Evolutionary conservation across 2,329 filamentous ascomycete species (phyloP).

Genomic region (Monosporascus ibericus): DNA sequence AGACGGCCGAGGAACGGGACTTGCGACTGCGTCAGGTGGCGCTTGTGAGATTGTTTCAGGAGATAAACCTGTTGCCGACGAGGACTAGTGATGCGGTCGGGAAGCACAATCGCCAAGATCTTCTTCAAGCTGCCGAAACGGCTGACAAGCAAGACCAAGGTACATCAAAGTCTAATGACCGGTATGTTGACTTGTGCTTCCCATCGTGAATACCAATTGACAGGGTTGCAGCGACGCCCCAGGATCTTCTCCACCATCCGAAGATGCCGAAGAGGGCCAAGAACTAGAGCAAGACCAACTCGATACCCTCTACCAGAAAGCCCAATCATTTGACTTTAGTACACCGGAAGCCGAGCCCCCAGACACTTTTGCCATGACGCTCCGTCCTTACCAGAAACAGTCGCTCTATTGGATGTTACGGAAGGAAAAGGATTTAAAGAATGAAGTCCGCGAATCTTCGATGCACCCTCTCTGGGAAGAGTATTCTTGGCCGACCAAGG

Average conservation of each 20-base stretch:
- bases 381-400: slow-evolving; percentile 93
- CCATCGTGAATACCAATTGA: background rate
- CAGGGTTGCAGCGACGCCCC: slow-evolving; percentile 21
- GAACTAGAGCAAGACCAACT: slow-evolving; percentile 95
- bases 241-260: slow-evolving; percentile 48
- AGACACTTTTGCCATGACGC: slow-evolving; percentile 71
- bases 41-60: slow-evolving; percentile 81
- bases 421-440: slow-evolving; percentile 78
- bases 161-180: slow-evolving; percentile 28
- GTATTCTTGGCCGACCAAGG: slow-evolving; percentile 81
- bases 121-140: slow-evolving; percentile 82
- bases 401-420: slow-evolving; percentile 93
- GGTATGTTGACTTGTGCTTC: slow-evolving; percentile 4
- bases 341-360: slow-evolving; percentile 83
- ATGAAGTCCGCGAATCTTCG: slow-evolving; percentile 61
- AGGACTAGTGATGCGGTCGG: slow-evolving; percentile 67
- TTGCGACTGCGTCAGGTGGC: slow-evolving; percentile 80
- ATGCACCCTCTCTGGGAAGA: slow-evolving; percentile 99
- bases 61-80: slow-evolving; percentile 76
- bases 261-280: slow-evolving; percentile 75
- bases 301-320: slow-evolving; percentile 89
- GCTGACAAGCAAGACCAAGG: slow-evolving; percentile 70
- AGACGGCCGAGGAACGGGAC: slow-evolving; percentile 78
- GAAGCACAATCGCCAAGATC: slow-evolving; percentile 73
- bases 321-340: slow-evolving; percentile 91